phyloP scores from a whole-genome alignment of 2,329 filamentous ascomycete species.

The Botryotinia calthae region DNA sequence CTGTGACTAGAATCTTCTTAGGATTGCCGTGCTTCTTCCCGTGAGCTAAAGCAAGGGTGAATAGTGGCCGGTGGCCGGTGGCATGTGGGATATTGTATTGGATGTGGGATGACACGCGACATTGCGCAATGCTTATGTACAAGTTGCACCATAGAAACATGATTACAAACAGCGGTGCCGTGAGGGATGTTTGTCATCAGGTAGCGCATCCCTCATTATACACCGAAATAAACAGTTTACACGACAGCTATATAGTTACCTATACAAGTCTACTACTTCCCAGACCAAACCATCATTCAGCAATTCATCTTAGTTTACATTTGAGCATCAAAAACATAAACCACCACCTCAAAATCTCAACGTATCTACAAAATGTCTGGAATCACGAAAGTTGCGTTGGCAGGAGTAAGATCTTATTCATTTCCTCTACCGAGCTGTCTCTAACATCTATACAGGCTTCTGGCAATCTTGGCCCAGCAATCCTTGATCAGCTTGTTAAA shows the following conservation, averaged over 20 bases:
- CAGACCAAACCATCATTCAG: not conserved
- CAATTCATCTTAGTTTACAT: not conserved
- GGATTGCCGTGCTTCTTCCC: not conserved
- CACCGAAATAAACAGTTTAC: not conserved
- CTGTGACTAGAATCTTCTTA: not conserved
- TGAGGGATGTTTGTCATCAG: not conserved
- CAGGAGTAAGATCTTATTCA: slow-evolving; percentile 26
- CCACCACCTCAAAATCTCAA: not conserved
- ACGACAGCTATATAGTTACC: not conserved
- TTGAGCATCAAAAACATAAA: slow-evolving; percentile 5
- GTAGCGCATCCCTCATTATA: not conserved
- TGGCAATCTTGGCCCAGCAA: slow-evolving; percentile 29
- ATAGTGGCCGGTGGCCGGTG: not conserved
- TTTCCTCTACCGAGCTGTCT: not conserved
- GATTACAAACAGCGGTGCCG: not conserved
- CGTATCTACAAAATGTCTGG: slow-evolving; percentile 26
- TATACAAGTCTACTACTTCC: not conserved
- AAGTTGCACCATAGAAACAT: not conserved
- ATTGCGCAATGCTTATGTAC: not conserved
- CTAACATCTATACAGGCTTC: slow-evolving; percentile 26
- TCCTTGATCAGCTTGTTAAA: slow-evolving; percentile 31
- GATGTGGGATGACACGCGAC: not conserved
- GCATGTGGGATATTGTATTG: no score
- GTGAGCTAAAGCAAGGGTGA: not conserved
- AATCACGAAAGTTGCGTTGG: slow-evolving; percentile 30